Evolutionary conservation across 495 filamentous ascomycete genomes (phyloP).

Genomic region (Hypoxylon perforatum): DNA sequence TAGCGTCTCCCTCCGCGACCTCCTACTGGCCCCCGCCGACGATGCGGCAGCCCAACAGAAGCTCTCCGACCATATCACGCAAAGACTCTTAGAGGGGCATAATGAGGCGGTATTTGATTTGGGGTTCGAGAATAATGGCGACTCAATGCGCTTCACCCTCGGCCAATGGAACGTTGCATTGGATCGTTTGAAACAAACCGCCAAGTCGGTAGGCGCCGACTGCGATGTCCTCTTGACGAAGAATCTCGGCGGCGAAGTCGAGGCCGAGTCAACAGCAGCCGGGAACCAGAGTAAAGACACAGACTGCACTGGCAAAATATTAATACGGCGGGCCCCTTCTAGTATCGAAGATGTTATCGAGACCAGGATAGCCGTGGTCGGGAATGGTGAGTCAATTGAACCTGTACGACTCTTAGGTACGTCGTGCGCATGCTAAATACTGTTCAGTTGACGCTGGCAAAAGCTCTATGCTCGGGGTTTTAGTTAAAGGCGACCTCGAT

Average conservation of each 20-base stretch:
- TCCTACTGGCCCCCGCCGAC: slow-evolving; percentile 73
- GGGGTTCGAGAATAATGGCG: slow-evolving; percentile 90
- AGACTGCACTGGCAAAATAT: slow-evolving; percentile 80
- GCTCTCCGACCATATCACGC: slow-evolving; percentile 70
- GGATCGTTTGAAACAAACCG: slow-evolving; percentile 71
- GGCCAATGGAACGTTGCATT: slow-evolving; percentile 84
- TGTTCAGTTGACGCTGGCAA: slow-evolving; percentile 89
- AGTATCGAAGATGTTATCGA: slow-evolving; percentile 90
- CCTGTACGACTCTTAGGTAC: not conserved
- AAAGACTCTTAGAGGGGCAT: slow-evolving; percentile 83
- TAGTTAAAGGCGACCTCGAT: slow-evolving; percentile 95
- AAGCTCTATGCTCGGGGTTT: slow-evolving; percentile 93
- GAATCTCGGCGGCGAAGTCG: slow-evolving; percentile 84
- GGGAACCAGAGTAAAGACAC: slow-evolving; percentile 70
- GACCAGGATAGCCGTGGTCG: slow-evolving; percentile 96
- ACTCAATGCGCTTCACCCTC: slow-evolving; percentile 84
- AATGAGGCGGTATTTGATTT: slow-evolving; percentile 93
- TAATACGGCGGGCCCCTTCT: slow-evolving; percentile 79
- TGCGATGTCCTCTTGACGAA: slow-evolving; percentile 85
- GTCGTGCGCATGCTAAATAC: slow-evolving; percentile 6
- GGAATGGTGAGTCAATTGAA: slow-evolving; percentile 72
- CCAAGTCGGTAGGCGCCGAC: slow-evolving; percentile 74
- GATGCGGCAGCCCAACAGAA: slow-evolving; percentile 66
- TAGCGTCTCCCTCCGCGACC: slow-evolving; percentile 75
- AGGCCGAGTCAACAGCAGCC: slow-evolving; percentile 63